A percentile compares a stretch with the other conserved stretches of the same genome.
phyloP scores from a whole-genome alignment of 192 early-diverging fungal genomes.

The Nowakowskiella sp. region DNA sequence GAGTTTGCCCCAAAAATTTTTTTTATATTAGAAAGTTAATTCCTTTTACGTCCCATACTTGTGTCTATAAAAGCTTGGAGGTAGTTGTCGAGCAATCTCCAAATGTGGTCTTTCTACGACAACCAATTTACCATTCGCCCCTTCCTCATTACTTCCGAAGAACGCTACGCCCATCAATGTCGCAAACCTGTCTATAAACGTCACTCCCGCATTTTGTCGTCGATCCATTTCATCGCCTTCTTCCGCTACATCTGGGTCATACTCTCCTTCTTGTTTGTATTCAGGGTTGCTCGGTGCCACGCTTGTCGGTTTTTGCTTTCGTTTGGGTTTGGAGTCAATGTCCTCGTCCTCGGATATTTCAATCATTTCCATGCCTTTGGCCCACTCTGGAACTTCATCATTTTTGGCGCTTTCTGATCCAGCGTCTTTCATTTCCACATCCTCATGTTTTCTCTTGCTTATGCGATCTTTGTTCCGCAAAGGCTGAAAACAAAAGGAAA shows the following conservation, averaged over 20 bases:
- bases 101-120: slow-evolving; percentile 84
- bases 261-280: too few relatives aligned
- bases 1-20: too few relatives aligned
- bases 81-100: slow-evolving; percentile 67
- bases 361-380: neutral
- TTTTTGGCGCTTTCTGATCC: neutral
- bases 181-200: slow-evolving; percentile 5
- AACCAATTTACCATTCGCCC: slow-evolving; percentile 60
- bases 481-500: neutral
- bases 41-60: slow-evolving; percentile 71
- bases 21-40: too few relatives aligned
- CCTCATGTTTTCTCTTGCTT: slow-evolving; percentile 28
- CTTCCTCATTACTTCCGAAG: slow-evolving; percentile 4
- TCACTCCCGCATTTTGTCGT: slow-evolving; percentile 2
- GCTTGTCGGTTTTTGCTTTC: slow-evolving; percentile 4
- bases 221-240: slow-evolving; percentile 21
- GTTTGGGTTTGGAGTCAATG: slow-evolving; percentile 7
- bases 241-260: slow-evolving; percentile 24
- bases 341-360: slow-evolving; percentile 5
- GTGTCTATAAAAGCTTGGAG: slow-evolving; percentile 73
- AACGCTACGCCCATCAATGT: slow-evolving; percentile 3
- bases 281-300: too few relatives aligned
- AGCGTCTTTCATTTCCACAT: slow-evolving; percentile 36
- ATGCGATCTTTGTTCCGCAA: neutral
- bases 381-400: slow-evolving; percentile 1